These are phyloP conservation scores for Oryza rufipogon DNA, from an alignment of 176 grass and related monocot species.

Conservation along the genomic window DNA sequence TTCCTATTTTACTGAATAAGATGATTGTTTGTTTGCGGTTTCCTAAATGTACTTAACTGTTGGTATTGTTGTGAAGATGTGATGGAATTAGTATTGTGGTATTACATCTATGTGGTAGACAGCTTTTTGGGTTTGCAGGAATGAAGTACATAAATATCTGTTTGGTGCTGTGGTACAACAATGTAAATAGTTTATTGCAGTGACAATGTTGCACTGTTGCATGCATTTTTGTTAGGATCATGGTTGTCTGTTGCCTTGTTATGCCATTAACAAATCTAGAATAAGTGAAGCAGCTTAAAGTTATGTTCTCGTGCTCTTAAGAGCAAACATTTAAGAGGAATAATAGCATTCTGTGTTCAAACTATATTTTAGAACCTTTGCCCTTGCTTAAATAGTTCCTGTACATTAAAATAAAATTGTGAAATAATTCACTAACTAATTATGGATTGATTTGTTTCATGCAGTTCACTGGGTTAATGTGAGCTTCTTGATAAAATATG, in stretches of 20 bases:
- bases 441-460: slow-evolving; percentile 13
- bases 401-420: not conserved
- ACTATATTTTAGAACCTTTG: not conserved
- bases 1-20: not conserved
- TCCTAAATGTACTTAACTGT: not conserved
- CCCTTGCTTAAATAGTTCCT: slow-evolving; percentile 9
- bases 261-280: not conserved
- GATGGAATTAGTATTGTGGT: not conserved
- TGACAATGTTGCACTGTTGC: not conserved
- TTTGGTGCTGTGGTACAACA: not conserved
- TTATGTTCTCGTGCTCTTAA: not conserved
- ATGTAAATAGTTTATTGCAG: not conserved
- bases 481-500: slow-evolving; percentile 51
- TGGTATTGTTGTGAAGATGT: not conserved
- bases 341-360: not conserved
- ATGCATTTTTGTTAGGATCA: not conserved
- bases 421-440: slow-evolving; percentile 9
- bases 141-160: not conserved
- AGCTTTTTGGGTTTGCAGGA: not conserved
- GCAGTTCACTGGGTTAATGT: slow-evolving; percentile 43
- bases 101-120: not conserved
- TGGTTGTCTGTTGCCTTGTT: not conserved
- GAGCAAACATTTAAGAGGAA: not conserved
- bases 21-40: not conserved
- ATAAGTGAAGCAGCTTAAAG: not conserved